Evolutionary conservation across 2,329 filamentous ascomycete species (phyloP).

Genomic region (Epichloe sibirici): DNA sequence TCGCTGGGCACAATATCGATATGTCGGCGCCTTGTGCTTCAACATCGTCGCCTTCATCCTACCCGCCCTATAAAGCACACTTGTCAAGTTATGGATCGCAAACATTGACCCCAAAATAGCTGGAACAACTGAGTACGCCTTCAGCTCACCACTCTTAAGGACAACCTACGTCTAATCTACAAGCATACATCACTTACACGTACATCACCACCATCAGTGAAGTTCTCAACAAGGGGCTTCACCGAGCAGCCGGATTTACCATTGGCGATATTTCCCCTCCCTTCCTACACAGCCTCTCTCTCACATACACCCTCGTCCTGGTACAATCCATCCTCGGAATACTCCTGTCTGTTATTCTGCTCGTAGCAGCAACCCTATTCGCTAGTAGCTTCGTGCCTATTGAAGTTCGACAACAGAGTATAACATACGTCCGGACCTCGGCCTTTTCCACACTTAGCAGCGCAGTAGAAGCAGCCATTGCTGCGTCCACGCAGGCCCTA

Average conservation of each 20-base stretch:
- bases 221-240: conserved; percentile 64
- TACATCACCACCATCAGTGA: conserved; percentile 57
- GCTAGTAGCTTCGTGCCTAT: conserved; percentile 50
- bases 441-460: conserved; percentile 51
- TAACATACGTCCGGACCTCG: conserved; percentile 53
- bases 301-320: conserved; percentile 51
- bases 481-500: conserved; percentile 48
- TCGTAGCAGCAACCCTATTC: conserved; percentile 40
- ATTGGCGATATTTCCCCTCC: conserved; percentile 53
- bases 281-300: conserved; percentile 36
- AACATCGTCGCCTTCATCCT: conserved; percentile 51
- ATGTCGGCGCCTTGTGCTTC: conserved; percentile 46
- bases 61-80: conserved; percentile 53
- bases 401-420: conserved; percentile 40
- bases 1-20: conserved; percentile 19
- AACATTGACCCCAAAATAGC: conserved; percentile 45
- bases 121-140: conserved; percentile 19
- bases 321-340: conserved; percentile 46
- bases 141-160: not conserved
- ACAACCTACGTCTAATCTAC: not conserved
- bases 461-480: conserved; percentile 50
- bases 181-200: conserved; percentile 36
- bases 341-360: conserved; percentile 47
- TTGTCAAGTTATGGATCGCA: conserved; percentile 60
- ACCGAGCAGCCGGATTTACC: conserved; percentile 50